Evolutionary conservation across 2,329 filamentous ascomycete genomes (phyloP), one percentile per base, ranked within the genome.

Genomic region (Lojkania enalia): DNA sequence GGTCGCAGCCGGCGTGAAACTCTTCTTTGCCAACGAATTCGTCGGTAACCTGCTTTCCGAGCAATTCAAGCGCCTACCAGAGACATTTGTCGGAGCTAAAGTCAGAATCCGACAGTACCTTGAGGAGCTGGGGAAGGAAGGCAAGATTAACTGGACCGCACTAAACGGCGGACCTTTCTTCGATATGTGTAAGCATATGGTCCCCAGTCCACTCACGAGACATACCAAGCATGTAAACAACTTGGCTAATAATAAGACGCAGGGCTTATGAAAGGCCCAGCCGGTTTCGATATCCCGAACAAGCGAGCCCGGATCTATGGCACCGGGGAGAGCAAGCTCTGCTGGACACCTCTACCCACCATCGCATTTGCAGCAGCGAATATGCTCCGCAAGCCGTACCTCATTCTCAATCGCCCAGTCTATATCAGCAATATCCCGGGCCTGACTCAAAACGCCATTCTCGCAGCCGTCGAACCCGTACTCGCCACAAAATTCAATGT

Each of bases 181-280:
- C 25, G 66, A 70, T 13, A 67, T 70, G 64, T 67, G 64, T 67
- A 44, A 48, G 59, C 58, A 27, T 27, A n/a, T 9, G n/a, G 23
- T 27, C 23, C 7, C n/a, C 23, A 27, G n/a, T n/a, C 23, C 23
- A 7, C n/a, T n/a, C 23, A 9, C 23, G 7, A 27, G 16, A 15
- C 15, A 16, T 11, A 11, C 7, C 9, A 33, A 33, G 9, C 7
- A 7, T 33, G 9, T 33, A 16, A 20, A 20, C 16, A 21, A 12
- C 6, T 7, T 36, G 33, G 14, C 15, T 14, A 21, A 18, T 16
- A 12, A 16, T n/a, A n/a, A n/a, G n/a, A n/a, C n/a, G n/a, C 15
- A 69, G 66, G 66, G 66, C 55, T 70, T n/a, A 66, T 62, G 52
- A 64, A 66, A 49, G 67, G 67, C 0, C 64, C 60, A 1, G 67